These are phyloP conservation scores for Amborella trichopoda DNA, from an alignment of 164 flowering plant genomes.

Conservation along the genomic window DNA sequence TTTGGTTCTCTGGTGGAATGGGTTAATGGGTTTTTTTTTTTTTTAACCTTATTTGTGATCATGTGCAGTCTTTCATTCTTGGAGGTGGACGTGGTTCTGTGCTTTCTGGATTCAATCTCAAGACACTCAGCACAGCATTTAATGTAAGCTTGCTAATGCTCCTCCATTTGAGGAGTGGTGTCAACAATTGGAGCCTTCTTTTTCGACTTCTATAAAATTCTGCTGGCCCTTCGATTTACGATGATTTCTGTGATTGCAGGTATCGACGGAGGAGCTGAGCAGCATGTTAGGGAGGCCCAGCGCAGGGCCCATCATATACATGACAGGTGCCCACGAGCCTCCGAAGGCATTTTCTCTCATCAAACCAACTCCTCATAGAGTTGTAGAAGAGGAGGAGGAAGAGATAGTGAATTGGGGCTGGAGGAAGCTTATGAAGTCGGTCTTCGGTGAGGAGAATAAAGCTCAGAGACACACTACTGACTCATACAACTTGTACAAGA, in stretches of 20 bases:
- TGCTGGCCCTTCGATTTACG: background rate
- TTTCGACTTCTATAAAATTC: background rate
- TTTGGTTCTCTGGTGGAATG: background rate
- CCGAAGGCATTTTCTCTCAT: conserved; percentile 33
- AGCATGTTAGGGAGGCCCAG: conserved; percentile 32
- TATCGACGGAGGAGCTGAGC: conserved; percentile 26
- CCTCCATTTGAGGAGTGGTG: background rate
- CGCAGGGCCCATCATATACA: conserved; percentile 46
- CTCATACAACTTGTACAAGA: conserved; percentile 50
- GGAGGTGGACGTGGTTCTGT: conserved; percentile 70
- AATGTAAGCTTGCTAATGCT: conserved; percentile 38
- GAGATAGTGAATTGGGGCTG: conserved; percentile 31
- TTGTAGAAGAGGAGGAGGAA: conserved; percentile 7
- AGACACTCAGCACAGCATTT: conserved; percentile 51
- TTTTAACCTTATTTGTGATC: too few relatives aligned
- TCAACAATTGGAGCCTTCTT: background rate
- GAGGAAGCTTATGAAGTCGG: conserved; percentile 40
- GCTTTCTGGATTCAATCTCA: conserved; percentile 54
- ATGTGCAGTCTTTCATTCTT: conserved; percentile 67
- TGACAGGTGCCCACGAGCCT: conserved; percentile 21
- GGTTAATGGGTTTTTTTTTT: background rate
- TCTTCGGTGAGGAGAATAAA: conserved; percentile 16
- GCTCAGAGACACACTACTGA: conserved; percentile 14
- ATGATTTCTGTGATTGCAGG: conserved; percentile 21
- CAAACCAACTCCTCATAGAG: too few relatives aligned